These are phyloP conservation scores for Arthroderma uncinatum DNA, from an alignment of 2,329 filamentous ascomycete species.

Conservation along the genomic window DNA sequence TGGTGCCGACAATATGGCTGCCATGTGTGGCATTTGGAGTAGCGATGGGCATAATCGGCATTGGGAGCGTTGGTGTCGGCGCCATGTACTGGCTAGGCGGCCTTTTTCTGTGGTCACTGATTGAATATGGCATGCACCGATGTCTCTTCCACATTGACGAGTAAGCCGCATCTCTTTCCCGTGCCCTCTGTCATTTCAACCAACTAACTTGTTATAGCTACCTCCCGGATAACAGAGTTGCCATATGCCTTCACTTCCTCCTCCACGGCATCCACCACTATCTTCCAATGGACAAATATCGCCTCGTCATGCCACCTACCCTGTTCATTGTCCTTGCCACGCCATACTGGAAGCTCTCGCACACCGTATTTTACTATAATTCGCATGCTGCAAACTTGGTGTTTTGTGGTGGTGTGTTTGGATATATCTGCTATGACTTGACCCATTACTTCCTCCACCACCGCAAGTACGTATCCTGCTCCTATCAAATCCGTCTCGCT, in stretches of 20 bases:
- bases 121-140: conserved; percentile 81
- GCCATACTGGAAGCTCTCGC: conserved; percentile 88
- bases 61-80: conserved; percentile 40
- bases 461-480: conserved; percentile 52
- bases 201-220: conserved; percentile 43
- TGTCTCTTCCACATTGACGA: conserved; percentile 89
- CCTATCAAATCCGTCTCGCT: neutral
- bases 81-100: conserved; percentile 59
- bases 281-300: conserved; percentile 96
- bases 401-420: conserved; percentile 84
- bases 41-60: conserved; percentile 51
- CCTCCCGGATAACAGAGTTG: conserved; percentile 83
- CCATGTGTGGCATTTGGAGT: conserved; percentile 68
- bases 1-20: conserved; percentile 74
- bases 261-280: conserved; percentile 98
- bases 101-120: conserved; percentile 70
- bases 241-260: conserved; percentile 76
- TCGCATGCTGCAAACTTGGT: conserved; percentile 71
- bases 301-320: conserved; percentile 91
- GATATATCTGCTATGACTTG: conserved; percentile 91
- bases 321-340: conserved; percentile 72
- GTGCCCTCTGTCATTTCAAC: neutral
- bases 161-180: conserved; percentile 43
- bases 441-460: conserved; percentile 99
- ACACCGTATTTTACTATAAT: conserved; percentile 67